Evolutionary conservation across 1,284 basidiomycete species (phyloP), one percentile per base, ranked within the genome.

Genomic region (Cryptococcus hybrid): DNA sequence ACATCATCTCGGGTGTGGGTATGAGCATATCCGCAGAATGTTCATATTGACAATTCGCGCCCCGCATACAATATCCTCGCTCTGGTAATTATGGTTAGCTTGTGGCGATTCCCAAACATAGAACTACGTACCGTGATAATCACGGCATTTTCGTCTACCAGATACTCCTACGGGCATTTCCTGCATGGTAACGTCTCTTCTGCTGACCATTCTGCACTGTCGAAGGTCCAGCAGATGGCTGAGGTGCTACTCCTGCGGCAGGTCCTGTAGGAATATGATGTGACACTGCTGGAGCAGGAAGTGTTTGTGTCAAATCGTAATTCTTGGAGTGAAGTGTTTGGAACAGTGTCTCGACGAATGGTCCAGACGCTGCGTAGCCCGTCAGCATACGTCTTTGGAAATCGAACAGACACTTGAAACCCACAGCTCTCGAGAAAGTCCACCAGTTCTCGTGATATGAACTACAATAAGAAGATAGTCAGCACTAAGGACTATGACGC

Each of bases 21-120:
- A 75, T 73, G 55, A 77, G 71, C 5, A 72, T 67, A 58, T 77
- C 76, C 24, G 88, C 88, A 38, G 88, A 90, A 69, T 98, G 94
- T 65, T 90, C 91, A 74, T 85, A 97, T 72, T 90, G 92, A 83
- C 94, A 98, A 60, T 83, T 83, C n/a, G 84, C 86, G 42, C 94
- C 94, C 35, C 93, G 86, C 52, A 90, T 85, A 70, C 94, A 98
- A 76, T 87, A 96, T 1, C 94, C 92, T 62, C 86, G 86, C 71
- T 92, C 90, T 93, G 65, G 7, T 61, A 53, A 61, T 44, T 44
- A 43, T 56, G 37, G 53, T 36, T 62, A 48, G 7, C 44, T 61
- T 52, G 48, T 37, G 48, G n/a, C 4, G 9, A 43, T 43, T 42
- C 40, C 5, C 11, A 48, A 45, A 43, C 34, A 55, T 53, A 37